A percentile compares a stretch with the other conserved stretches of the same genome.
Evolutionary conservation across 2,329 filamentous ascomycete species (phyloP).

Genomic region (Xylariaceae sp.): DNA sequence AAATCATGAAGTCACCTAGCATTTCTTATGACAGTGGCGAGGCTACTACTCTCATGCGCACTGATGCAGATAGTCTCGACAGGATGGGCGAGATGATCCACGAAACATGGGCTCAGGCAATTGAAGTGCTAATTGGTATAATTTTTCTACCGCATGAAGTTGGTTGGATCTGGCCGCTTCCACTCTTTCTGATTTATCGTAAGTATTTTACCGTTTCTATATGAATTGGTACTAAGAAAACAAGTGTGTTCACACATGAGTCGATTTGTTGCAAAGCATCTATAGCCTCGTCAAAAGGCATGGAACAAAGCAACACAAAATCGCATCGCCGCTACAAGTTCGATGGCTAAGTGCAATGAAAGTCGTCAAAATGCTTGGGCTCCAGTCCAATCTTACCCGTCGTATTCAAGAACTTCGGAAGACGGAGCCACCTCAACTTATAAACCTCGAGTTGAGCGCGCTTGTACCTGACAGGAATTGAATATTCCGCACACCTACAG

Average conservation of each 20-base stretch:
- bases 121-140: constrained; percentile 51
- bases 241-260: constrained; percentile 51
- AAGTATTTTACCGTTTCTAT: constrained; percentile 25
- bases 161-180: constrained; percentile 51
- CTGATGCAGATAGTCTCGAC: constrained; percentile 47
- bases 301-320: constrained; percentile 52
- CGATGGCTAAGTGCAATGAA: constrained; percentile 47
- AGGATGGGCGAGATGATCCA: constrained; percentile 47
- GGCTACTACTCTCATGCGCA: constrained; percentile 49
- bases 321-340: constrained; percentile 46
- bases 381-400: constrained; percentile 34
- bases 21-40: constrained; percentile 42
- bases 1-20: constrained; percentile 36
- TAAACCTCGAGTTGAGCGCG: too few relatives aligned
- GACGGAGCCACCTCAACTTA: too few relatives aligned
- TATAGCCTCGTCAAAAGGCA: constrained; percentile 45
- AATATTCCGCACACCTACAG: too few relatives aligned
- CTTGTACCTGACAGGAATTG: too few relatives aligned
- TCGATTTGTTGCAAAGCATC: constrained; percentile 46
- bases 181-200: constrained; percentile 50
- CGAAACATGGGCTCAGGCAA: constrained; percentile 49
- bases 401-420: constrained; percentile 40
- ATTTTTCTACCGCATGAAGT: constrained; percentile 48
- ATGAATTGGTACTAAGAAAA: background rate
- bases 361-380: constrained; percentile 49